Evolutionary conservation across 2,329 filamentous ascomycete genomes (phyloP), one percentile per base, ranked within the genome.

Genomic region (Aspergillus puulaauensis): DNA sequence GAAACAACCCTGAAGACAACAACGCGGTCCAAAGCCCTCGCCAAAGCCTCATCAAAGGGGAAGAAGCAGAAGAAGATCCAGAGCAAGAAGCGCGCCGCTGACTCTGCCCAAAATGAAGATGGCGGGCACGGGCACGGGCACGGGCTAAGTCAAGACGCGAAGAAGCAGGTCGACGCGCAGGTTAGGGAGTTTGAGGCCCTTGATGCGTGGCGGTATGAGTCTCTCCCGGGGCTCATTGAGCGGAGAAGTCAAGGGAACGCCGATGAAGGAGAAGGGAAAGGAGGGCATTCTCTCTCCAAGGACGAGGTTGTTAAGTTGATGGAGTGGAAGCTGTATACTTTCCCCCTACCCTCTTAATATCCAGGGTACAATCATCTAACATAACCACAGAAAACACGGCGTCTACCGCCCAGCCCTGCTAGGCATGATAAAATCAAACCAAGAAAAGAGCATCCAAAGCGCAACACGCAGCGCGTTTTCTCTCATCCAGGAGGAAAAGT

Each of bases 321-420:
- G 63, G 73, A 77, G 47, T 79, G 77, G 77, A 79, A 79, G 61
- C 66, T 75, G 77, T 79, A 63, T 66, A 73, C 70, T 19, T 39
- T 31, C 23, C 17, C 19, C 19, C 19, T 33, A 54, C 24, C 1
- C 21, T 31, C 23, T 57, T 14, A 19, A 15, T 23, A 21, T 19
- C 74, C 75, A 31, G 11, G 23, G 21, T 24, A n/a, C 27, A 9
- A 58, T 14, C 11, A 39, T 47, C 15, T 46, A 52, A 52, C 21
- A 33, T 21, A 19, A 43, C 3, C 6, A 52, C 23, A 75, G 74
- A 40, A 76, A 75, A 66, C 76, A 78, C 45, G 77, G 77, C 19
- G 62, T 70, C 8, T 68, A 61, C 49, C 74, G 77, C 35, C 76
- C 77, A 7, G 68, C 72, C 4, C 65, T 79, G 1, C 66, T 76